phyloP scores from a whole-genome alignment of 169 alveolate genomes.

The Perkinsus olseni region DNA sequence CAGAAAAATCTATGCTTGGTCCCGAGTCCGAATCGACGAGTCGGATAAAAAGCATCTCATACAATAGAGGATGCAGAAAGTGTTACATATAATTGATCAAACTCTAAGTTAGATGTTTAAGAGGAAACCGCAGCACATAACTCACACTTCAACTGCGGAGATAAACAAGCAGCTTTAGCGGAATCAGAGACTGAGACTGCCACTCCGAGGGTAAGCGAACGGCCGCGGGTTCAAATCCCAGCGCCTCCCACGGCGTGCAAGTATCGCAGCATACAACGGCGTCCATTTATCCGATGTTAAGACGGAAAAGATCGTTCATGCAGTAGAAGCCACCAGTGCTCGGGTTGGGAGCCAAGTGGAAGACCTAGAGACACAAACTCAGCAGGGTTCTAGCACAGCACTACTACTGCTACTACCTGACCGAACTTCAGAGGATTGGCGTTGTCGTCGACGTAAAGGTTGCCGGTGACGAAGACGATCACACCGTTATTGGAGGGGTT shows the following conservation, averaged over 20 bases:
- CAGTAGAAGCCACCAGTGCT: not conserved
- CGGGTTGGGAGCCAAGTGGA: not conserved
- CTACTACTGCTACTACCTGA: slow-evolving; percentile 20
- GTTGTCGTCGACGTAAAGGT: not conserved
- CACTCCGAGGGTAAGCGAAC: not conserved
- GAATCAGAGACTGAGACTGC: not conserved
- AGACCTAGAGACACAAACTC: not conserved
- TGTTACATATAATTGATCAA: not conserved
- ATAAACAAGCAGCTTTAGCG: not conserved
- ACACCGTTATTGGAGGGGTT: slow-evolving; percentile 52
- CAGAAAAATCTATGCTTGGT: too few relatives aligned
- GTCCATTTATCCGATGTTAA: not conserved
- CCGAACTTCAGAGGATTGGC: not conserved
- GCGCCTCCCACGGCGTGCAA: not conserved
- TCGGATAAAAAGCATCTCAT: not conserved
- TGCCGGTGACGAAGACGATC: slow-evolving; percentile 40
- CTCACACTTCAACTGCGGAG: not conserved
- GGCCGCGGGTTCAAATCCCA: not conserved
- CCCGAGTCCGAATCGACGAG: too few relatives aligned
- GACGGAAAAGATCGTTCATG: not conserved
- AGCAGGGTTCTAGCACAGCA: not conserved
- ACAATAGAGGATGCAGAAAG: not conserved
- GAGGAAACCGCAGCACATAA: not conserved
- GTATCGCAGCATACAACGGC: not conserved
- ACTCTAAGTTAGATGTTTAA: not conserved